Conservation (phyloP, 345 rosid species). For the Dovyalis caffra region DNA sequence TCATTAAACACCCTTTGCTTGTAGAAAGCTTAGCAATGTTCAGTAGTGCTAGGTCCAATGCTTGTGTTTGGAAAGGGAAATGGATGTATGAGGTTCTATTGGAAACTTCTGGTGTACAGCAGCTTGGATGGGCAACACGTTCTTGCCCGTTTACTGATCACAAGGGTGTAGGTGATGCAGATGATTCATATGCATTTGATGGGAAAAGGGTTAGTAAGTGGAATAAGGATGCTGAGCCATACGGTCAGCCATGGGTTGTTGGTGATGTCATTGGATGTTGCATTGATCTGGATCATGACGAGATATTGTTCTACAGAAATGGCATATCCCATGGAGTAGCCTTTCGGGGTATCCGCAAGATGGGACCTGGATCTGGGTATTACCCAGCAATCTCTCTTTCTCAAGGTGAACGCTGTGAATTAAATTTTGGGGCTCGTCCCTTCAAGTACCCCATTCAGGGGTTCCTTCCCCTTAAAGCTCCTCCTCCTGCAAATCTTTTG, state of each 20-base stretch:
- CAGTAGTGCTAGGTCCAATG: slow-evolving; percentile 86
- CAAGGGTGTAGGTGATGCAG: slow-evolving; percentile 96
- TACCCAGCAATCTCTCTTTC: slow-evolving; percentile 92
- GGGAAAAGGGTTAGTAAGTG: slow-evolving; percentile 90
- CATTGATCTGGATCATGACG: slow-evolving; percentile 64
- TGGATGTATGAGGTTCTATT: slow-evolving; percentile 97
- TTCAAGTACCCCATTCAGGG: slow-evolving; percentile 67
- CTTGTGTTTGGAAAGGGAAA: slow-evolving; percentile 86
- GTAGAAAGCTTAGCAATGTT: slow-evolving; percentile 88
- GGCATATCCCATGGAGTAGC: slow-evolving; percentile 86
- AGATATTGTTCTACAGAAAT: slow-evolving; percentile 78
- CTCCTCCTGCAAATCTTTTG: slow-evolving; percentile 46
- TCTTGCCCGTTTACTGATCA: slow-evolving; percentile 88
- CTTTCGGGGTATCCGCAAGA: slow-evolving; percentile 67
- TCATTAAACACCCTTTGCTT: slow-evolving; percentile 61
- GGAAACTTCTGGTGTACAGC: slow-evolving; percentile 92
- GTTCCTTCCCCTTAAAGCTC: slow-evolving; percentile 67
- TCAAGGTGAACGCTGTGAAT: slow-evolving; percentile 83
- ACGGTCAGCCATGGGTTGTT: slow-evolving; percentile 90
- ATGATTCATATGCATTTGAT: slow-evolving; percentile 98
- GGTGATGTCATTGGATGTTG: slow-evolving; percentile 97
- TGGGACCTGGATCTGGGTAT: slow-evolving; percentile 81
- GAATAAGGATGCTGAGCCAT: slow-evolving; percentile 71
- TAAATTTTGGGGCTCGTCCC: slow-evolving; percentile 84
- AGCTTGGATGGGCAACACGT: slow-evolving; percentile 94